phyloP scores from a whole-genome alignment of 495 filamentous ascomycete genomes.

The Friedmanniomyces endolithicus region DNA sequence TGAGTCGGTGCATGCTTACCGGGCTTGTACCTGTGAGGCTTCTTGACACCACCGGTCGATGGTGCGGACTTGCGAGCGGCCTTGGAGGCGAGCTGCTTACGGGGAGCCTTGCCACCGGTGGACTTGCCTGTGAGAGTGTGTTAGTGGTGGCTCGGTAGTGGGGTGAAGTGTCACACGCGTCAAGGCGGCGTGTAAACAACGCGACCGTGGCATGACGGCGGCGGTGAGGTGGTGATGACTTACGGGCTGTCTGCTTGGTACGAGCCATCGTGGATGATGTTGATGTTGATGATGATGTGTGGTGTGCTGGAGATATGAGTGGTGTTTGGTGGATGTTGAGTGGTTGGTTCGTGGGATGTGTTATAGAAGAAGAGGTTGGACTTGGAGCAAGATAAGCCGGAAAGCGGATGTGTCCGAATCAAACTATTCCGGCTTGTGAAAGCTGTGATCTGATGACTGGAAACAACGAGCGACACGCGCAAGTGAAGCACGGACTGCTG shows the following conservation, averaged over 20 bases:
- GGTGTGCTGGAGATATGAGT: too few relatives aligned
- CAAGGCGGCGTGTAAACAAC: background rate
- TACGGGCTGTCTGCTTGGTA: conserved; percentile 99
- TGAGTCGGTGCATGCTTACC: conserved; percentile 43
- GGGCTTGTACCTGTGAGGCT: conserved; percentile 99
- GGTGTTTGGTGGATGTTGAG: conserved; percentile 8
- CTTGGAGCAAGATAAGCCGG: too few relatives aligned
- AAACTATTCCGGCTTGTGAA: too few relatives aligned
- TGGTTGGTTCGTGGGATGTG: conserved; percentile 23
- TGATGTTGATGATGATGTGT: conserved; percentile 30
- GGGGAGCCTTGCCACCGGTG: conserved; percentile 98
- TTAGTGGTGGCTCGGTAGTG: conserved; percentile 24
- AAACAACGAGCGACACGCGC: too few relatives aligned
- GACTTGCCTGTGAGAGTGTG: conserved; percentile 57
- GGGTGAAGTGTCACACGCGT: background rate
- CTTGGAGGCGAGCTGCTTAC: conserved; percentile 93
- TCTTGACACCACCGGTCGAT: conserved; percentile 91
- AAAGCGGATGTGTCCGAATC: too few relatives aligned
- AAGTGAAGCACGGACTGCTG: too few relatives aligned
- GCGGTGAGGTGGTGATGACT: conserved; percentile 31
- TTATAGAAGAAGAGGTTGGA: background rate
- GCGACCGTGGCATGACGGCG: conserved; percentile 8
- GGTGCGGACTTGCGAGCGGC: conserved; percentile 66
- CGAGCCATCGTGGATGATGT: conserved; percentile 59
- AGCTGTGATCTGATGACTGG: too few relatives aligned